phyloP scores from a whole-genome alignment of 495 filamentous ascomycete genomes.

The Baudoinia panamericana region DNA sequence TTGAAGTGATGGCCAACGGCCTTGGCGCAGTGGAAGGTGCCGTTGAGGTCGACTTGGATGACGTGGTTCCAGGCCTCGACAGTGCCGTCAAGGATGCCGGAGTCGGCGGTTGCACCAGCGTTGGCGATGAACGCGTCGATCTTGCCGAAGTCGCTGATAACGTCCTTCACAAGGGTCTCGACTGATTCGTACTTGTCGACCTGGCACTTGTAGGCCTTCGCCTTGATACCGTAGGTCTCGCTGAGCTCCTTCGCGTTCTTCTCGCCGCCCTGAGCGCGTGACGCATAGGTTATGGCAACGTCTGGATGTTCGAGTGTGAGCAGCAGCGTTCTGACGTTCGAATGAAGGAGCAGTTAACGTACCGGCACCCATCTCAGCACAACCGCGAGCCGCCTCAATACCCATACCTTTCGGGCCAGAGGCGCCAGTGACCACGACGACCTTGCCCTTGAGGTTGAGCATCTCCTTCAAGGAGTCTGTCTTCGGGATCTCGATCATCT shows the following conservation, averaged over 20 bases:
- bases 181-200: conserved; percentile 22
- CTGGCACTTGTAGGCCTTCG: conserved; percentile 28
- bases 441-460: conserved; percentile 61
- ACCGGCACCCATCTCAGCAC: conserved; percentile 60
- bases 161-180: conserved; percentile 20
- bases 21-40: conserved; percentile 57
- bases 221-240: conserved; percentile 50
- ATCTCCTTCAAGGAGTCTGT: conserved; percentile 47
- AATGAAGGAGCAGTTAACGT: too few species aligned
- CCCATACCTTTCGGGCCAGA: conserved; percentile 58
- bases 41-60: conserved; percentile 41
- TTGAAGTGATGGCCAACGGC: conserved; percentile 53
- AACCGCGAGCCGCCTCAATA: conserved; percentile 58
- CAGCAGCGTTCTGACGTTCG: too few species aligned
- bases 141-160: conserved; percentile 26
- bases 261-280: conserved; percentile 46
- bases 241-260: conserved; percentile 50
- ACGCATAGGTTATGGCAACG: conserved; percentile 54
- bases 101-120: conserved; percentile 48
- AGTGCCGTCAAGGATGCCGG: conserved; percentile 37
- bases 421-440: conserved; percentile 57
- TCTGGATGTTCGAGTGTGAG: too few species aligned
- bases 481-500: conserved; percentile 46
- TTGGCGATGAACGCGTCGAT: conserved; percentile 32
- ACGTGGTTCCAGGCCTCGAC: conserved; percentile 57